Evolutionary conservation across 148 eudicot species (phyloP).

Genomic region (Polygonum maritimum): DNA sequence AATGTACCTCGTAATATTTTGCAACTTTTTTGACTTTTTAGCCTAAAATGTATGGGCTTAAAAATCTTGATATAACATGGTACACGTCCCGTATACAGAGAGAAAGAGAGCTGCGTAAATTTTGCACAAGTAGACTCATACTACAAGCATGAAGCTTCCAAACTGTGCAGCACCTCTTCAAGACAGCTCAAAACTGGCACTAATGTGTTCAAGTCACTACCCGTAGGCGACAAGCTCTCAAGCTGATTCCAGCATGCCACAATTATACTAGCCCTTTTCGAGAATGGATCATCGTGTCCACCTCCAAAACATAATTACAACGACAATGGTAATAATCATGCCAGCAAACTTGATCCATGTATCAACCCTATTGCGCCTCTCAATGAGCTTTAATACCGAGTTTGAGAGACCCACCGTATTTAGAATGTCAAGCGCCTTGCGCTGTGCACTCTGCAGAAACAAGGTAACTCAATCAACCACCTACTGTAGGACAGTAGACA

Average conservation of each 20-base stretch:
- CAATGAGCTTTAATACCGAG: constrained; percentile 65
- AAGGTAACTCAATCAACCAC: background rate
- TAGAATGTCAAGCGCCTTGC: constrained; percentile 72
- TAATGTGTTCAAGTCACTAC: background rate
- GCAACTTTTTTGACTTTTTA: no score
- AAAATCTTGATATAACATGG: no score
- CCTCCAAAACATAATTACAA: constrained; percentile 62
- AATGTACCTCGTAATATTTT: no score
- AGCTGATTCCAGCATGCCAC: background rate
- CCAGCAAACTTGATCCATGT: constrained; percentile 77
- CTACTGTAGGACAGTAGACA: no score
- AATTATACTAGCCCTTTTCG: background rate
- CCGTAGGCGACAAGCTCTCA: background rate
- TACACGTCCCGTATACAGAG: background rate
- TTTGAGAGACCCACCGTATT: constrained; percentile 79
- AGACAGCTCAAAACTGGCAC: background rate
- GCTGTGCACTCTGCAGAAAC: constrained; percentile 72
- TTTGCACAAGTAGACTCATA: background rate
- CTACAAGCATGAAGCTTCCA: background rate
- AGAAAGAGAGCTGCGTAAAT: background rate
- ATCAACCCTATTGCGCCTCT: constrained; percentile 74
- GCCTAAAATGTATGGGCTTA: no score
- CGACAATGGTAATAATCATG: constrained; percentile 59
- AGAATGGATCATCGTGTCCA: constrained; percentile 43
- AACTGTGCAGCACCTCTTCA: background rate